phyloP scores from a whole-genome alignment of 1,139 yeast species.

The Debaryomyces sp. region DNA sequence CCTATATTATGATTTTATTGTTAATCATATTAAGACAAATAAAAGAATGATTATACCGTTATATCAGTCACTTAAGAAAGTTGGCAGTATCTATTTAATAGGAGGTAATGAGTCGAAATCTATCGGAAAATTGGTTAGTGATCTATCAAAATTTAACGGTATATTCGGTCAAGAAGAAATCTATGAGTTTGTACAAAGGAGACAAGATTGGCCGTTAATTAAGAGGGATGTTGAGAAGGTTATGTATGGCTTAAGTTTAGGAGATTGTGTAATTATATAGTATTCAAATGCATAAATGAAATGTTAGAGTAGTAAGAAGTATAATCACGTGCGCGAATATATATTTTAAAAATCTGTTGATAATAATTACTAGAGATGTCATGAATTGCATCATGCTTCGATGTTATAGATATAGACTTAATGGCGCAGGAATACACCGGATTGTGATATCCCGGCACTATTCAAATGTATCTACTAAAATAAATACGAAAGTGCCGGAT shows the following conservation, averaged over 20 bases:
- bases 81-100: conserved; percentile 80
- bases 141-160: conserved; percentile 84
- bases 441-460: not conserved
- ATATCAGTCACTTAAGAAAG: conserved; percentile 78
- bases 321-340: not conserved
- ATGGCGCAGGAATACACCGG: not conserved
- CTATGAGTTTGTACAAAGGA: conserved; percentile 84
- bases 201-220: conserved; percentile 84
- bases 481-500: not conserved
- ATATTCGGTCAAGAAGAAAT: conserved; percentile 91
- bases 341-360: not conserved
- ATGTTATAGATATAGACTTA: conserved; percentile 2
- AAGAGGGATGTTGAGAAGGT: conserved; percentile 85
- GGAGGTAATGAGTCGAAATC: conserved; percentile 79
- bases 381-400: conserved; percentile 2
- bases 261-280: conserved; percentile 51
- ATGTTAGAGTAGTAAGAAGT: not conserved
- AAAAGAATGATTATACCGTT: conserved; percentile 75
- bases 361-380: not conserved
- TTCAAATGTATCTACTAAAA: not conserved
- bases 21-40: conserved; percentile 53
- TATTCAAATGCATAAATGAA: not conserved
- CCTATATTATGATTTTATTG: conserved; percentile 70
- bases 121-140: conserved; percentile 81
- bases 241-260: conserved; percentile 87